Evolutionary conservation across 2,329 filamentous ascomycete species (phyloP).

Genomic region (Exophiala mesophila): DNA sequence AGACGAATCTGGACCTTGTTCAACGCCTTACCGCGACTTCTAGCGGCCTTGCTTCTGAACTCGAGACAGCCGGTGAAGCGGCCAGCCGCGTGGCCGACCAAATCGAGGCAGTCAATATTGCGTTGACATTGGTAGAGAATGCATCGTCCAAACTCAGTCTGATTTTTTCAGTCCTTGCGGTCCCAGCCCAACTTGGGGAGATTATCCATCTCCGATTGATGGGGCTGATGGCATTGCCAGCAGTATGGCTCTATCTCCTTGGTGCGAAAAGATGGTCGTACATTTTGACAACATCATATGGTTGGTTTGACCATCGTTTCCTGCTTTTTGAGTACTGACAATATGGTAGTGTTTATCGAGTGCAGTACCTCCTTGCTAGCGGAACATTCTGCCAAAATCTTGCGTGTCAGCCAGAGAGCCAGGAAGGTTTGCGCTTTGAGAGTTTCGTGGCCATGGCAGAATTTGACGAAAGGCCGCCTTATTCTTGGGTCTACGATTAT

Average conservation of each 20-base stretch:
- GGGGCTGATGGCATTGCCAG: constrained; percentile 9
- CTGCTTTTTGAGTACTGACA: background rate
- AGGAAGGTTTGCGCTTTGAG: background rate
- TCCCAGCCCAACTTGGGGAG: constrained; percentile 11
- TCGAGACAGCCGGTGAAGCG: constrained; percentile 11
- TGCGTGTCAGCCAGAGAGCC: background rate
- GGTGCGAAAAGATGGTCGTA: constrained; percentile 14
- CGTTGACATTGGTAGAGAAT: constrained; percentile 14
- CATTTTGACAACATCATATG: constrained; percentile 14
- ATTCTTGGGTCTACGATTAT: background rate
- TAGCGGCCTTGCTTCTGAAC: constrained; percentile 11
- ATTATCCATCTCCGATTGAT: constrained; percentile 16
- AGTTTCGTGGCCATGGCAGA: background rate
- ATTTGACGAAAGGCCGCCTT: background rate
- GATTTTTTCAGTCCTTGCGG: constrained; percentile 12
- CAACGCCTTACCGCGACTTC: constrained; percentile 11
- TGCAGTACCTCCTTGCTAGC: constrained; percentile 10
- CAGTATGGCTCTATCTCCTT: constrained; percentile 12
- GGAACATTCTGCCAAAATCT: constrained; percentile 6
- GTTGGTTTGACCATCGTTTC: constrained; percentile 4
- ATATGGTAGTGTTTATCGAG: constrained; percentile 15
- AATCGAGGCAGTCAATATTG: constrained; percentile 18
- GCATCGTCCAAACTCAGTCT: constrained; percentile 13
- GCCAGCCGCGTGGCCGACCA: constrained; percentile 13
- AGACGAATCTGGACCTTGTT: constrained; percentile 8